phyloP scores from a whole-genome alignment of 192 early-diverging fungal species.

The Coemansia sp. region DNA sequence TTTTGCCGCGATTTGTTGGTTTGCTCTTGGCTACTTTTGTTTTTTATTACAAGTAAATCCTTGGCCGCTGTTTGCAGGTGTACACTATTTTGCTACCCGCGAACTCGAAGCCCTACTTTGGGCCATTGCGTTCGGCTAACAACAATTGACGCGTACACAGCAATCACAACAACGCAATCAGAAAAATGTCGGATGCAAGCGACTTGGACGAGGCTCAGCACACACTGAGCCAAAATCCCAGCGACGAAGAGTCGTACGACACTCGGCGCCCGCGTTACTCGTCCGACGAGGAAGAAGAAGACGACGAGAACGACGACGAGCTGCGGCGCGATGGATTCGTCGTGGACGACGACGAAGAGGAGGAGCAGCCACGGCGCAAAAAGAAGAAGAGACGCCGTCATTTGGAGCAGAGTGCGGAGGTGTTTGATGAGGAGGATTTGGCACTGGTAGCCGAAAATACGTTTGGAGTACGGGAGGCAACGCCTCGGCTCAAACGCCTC shows the following conservation, averaged over 20 bases:
- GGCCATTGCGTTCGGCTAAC: too few species aligned
- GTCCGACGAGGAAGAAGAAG: constrained; percentile 59
- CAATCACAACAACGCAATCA: not conserved
- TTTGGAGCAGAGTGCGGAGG: not conserved
- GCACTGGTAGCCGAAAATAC: constrained; percentile 88
- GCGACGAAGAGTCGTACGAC: constrained; percentile 55
- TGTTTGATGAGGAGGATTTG: constrained; percentile 89
- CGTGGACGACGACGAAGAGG: constrained; percentile 67
- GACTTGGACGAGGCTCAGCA: constrained; percentile 27
- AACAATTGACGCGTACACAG: not conserved
- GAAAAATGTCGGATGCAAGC: constrained; percentile 41
- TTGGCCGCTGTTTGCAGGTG: too few species aligned
- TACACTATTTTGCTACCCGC: too few species aligned
- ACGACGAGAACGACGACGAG: constrained; percentile 64
- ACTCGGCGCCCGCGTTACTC: constrained; percentile 29
- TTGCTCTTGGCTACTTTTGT: too few species aligned
- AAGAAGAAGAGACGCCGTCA: constrained; percentile 50
- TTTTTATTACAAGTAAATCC: too few species aligned
- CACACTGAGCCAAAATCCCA: constrained; percentile 47
- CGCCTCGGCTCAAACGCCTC: constrained; percentile 67
- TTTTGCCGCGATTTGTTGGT: too few species aligned
- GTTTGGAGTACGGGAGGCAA: constrained; percentile 42
- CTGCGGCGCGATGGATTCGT: constrained; percentile 67
- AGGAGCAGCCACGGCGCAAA: constrained; percentile 56
- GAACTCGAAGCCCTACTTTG: too few species aligned